These are phyloP conservation scores for Jacaranda mimosifolia DNA, from an alignment of 257 asterid genomes.

Conservation along the genomic window DNA sequence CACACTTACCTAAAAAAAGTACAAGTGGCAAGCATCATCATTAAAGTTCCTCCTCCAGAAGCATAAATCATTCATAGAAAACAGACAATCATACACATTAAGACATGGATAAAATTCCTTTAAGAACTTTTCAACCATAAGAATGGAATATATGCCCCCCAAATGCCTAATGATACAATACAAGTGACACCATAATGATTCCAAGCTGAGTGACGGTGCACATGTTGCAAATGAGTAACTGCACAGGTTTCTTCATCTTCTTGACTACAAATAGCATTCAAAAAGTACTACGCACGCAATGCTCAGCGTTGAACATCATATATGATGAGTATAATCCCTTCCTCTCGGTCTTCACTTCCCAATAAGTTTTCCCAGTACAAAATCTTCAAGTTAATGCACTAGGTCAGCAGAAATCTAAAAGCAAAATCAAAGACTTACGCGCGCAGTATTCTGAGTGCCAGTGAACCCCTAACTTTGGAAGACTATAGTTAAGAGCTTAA, in stretches of 20 bases:
- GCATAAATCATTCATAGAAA: background rate
- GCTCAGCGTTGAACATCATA: background rate
- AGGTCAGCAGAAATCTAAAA: slow-evolving; percentile 10
- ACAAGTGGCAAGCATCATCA: slow-evolving; percentile 12
- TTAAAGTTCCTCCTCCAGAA: background rate
- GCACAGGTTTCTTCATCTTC: background rate
- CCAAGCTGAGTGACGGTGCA: slow-evolving; percentile 5
- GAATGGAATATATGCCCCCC: background rate
- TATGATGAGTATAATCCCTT: background rate
- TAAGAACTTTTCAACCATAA: background rate
- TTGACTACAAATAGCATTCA: background rate
- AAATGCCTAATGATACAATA: slow-evolving; percentile 3
- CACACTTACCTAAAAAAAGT: slow-evolving; percentile 21
- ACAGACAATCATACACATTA: background rate
- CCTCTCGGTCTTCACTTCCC: background rate
- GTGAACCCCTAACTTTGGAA: slow-evolving; percentile 2
- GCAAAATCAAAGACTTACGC: background rate
- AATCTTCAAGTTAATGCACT: slow-evolving; percentile 24
- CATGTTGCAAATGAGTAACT: slow-evolving; percentile 17
- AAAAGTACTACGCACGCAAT: background rate
- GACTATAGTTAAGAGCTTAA: slow-evolving; percentile 10
- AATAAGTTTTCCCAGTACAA: background rate
- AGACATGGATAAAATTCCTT: slow-evolving; percentile 5
- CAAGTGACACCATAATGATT: slow-evolving; percentile 11
- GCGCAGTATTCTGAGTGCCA: background rate